Conservation (phyloP, 768 basidiomycete species). For the Lentinula detonsa region DNA sequence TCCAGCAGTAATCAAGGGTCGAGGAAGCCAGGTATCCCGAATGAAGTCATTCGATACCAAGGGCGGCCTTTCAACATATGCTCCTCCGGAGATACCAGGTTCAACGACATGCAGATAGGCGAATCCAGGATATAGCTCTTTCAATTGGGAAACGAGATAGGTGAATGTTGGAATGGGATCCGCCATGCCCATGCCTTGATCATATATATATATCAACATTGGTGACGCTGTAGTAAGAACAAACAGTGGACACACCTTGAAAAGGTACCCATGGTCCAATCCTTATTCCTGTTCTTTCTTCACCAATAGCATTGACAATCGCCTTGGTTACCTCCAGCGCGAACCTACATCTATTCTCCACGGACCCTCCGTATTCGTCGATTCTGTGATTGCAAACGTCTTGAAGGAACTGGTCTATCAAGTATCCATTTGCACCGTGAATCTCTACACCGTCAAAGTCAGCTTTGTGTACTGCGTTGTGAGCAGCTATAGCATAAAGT, state of each 20-base stretch:
- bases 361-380: conserved; percentile 63
- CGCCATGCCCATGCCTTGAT: conserved; percentile 40
- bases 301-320: conserved; percentile 45
- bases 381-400: conserved; percentile 48
- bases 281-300: conserved; percentile 47
- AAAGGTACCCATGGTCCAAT: conserved; percentile 49
- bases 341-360: conserved; percentile 57
- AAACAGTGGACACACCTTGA: conserved; percentile 24
- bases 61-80: background rate
- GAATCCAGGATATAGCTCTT: conserved; percentile 22
- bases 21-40: conserved; percentile 37
- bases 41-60: conserved; percentile 35
- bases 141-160: conserved; percentile 21
- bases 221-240: background rate
- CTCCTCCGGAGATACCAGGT: conserved; percentile 8
- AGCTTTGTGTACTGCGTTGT: conserved; percentile 46
- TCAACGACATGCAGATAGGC: conserved; percentile 38
- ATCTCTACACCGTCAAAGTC: conserved; percentile 65
- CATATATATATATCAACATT: conserved; percentile 11
- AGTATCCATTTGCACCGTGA: conserved; percentile 40
- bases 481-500: conserved; percentile 49
- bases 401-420: conserved; percentile 60
- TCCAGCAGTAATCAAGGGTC: conserved; percentile 35
- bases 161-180: conserved; percentile 38
- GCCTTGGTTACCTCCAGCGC: conserved; percentile 47